Evolutionary conservation across 208 protist genomes (phyloP).

Genomic region (Wallacemonas rigidus): DNA sequence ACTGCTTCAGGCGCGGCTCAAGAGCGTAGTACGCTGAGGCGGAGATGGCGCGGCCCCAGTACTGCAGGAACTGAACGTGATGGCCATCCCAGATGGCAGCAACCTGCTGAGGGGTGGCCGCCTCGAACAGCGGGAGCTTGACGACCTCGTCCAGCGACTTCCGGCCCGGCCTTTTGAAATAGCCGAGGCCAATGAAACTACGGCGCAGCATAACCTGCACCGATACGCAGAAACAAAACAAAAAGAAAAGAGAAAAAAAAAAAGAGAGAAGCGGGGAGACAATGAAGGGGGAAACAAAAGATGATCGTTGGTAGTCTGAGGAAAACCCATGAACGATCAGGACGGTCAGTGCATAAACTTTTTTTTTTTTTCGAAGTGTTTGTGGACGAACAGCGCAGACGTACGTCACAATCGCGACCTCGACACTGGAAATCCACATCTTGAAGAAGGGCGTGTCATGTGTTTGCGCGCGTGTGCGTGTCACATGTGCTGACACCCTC

Average conservation of each 20-base stretch:
- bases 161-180: slow-evolving; percentile 79
- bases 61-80: slow-evolving; percentile 89
- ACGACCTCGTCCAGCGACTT: slow-evolving; percentile 89
- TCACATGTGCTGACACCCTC: too few species aligned
- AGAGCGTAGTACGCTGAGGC: slow-evolving; percentile 82
- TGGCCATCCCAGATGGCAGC: slow-evolving; percentile 87
- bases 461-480: too few species aligned
- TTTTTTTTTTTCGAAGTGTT: too few species aligned
- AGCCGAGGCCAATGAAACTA: slow-evolving; percentile 26
- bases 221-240: neutral
- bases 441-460: too few species aligned
- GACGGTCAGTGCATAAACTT: too few species aligned
- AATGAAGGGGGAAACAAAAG: slow-evolving; percentile 2
- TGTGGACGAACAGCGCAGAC: too few species aligned
- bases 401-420: too few species aligned
- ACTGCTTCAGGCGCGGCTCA: slow-evolving; percentile 73
- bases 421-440: too few species aligned
- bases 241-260: neutral
- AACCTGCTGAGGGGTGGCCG: slow-evolving; percentile 69
- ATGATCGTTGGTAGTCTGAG: neutral
- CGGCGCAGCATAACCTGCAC: slow-evolving; percentile 36
- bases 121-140: slow-evolving; percentile 82
- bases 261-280: slow-evolving; percentile 5
- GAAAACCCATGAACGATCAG: too few species aligned
- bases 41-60: slow-evolving; percentile 87